A percentile compares a stretch with the other conserved stretches of the same genome.
Evolutionary conservation across 225 moss, liverwort and hornwort genomes (phyloP).

Genomic region (Asterella californica): DNA sequence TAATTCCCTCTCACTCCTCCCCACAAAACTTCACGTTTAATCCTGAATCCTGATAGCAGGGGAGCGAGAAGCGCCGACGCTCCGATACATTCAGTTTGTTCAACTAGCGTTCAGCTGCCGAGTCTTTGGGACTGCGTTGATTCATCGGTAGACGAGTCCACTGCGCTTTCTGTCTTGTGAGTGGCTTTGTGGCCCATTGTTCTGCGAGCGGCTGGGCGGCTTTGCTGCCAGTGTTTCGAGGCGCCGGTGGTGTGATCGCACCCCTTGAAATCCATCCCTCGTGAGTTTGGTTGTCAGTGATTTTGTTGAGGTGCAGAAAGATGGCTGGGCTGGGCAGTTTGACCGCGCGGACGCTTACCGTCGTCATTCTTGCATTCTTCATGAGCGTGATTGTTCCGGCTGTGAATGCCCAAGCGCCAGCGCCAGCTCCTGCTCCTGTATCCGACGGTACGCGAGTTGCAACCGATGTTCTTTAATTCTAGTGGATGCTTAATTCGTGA

Average conservation of each 20-base stretch:
- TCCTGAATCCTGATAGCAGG: not conserved
- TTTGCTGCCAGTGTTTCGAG: not conserved
- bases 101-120: not conserved
- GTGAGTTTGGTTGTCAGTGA: not conserved
- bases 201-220: not conserved
- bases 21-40: not conserved
- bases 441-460: slow-evolving; percentile 23
- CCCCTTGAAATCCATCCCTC: not conserved
- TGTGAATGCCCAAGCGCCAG: slow-evolving; percentile 31
- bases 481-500: not conserved
- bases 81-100: not conserved
- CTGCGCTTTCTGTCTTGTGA: too few relatives aligned
- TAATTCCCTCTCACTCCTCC: not conserved
- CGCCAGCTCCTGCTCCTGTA: slow-evolving; percentile 10
- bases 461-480: not conserved
- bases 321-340: slow-evolving; percentile 10
- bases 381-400: slow-evolving; percentile 17
- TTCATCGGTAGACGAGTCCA: not conserved
- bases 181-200: not conserved
- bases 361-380: slow-evolving; percentile 18
- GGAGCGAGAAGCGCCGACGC: not conserved
- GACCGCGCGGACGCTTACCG: slow-evolving; percentile 12
- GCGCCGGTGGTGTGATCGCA: not conserved
- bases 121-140: not conserved
- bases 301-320: not conserved